A percentile compares a stretch with the other conserved stretches of the same genome.
phyloP scores from a whole-genome alignment of 805 yeast species.

The Barnettozyma pratensis region DNA sequence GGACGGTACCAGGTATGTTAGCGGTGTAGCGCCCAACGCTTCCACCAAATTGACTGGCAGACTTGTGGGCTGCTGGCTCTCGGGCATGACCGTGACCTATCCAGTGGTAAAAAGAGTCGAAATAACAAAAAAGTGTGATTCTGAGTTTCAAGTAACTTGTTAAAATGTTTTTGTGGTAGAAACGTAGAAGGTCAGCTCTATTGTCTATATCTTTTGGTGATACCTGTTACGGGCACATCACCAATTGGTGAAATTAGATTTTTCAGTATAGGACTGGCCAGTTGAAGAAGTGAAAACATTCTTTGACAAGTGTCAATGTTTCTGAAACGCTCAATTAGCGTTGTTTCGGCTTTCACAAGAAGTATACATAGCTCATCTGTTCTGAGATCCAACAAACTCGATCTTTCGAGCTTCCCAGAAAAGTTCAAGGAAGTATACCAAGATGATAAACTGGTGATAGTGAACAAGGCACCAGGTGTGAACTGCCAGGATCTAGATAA shows the following conservation, averaged over 20 bases:
- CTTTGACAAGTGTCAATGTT: too few species aligned
- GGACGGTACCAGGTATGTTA: conserved; percentile 34
- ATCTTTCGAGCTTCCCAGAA: neutral
- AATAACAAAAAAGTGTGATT: too few species aligned
- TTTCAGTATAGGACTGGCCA: too few species aligned
- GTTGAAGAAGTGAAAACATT: too few species aligned
- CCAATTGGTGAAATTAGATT: too few species aligned
- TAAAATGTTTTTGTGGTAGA: too few species aligned
- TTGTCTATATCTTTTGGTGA: too few species aligned
- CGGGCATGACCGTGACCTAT: neutral
- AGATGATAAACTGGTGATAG: conserved; percentile 12
- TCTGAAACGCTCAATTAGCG: too few species aligned
- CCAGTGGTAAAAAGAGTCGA: neutral
- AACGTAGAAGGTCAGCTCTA: too few species aligned
- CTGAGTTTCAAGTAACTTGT: too few species aligned
- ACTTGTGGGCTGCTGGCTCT: neutral
- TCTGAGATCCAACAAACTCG: neutral
- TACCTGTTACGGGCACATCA: too few species aligned
- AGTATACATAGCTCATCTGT: neutral
- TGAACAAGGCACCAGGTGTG: conserved; percentile 34
- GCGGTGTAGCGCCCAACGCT: conserved; percentile 30
- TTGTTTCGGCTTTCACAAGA: too few species aligned
- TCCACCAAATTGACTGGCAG: conserved; percentile 22
- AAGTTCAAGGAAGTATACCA: conserved; percentile 10
- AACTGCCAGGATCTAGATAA: conserved; percentile 11